Percentiles rank a stretch among this genome's conserved stretches.
These are phyloP conservation scores for Candida wancherniae DNA, from an alignment of 805 yeast species.

Conservation along the genomic window DNA sequence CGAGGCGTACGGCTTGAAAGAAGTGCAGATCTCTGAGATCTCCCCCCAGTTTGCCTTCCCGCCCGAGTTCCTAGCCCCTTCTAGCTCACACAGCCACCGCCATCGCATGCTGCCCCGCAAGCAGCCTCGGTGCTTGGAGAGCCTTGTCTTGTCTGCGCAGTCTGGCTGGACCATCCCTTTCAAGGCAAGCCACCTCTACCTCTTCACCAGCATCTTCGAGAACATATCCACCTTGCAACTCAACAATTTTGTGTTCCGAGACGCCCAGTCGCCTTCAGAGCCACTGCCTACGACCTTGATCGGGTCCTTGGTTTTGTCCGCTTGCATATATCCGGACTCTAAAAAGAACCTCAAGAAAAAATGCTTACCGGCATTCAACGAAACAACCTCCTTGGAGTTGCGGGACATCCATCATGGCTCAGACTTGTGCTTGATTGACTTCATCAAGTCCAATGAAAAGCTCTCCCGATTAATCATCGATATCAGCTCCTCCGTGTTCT, in stretches of 20 bases:
- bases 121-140: constrained; percentile 23
- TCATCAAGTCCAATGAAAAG: constrained; percentile 32
- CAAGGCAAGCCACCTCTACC: constrained; percentile 38
- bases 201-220: constrained; percentile 39
- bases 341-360: constrained; percentile 12
- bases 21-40: constrained; percentile 39
- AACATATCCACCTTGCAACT: constrained; percentile 39
- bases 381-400: constrained; percentile 35
- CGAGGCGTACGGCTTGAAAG: constrained; percentile 43
- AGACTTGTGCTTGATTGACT: constrained; percentile 49
- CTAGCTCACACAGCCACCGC: constrained; percentile 7
- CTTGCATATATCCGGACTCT: constrained; percentile 14
- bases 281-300: constrained; percentile 4
- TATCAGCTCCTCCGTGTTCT: constrained; percentile 44
- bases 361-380: constrained; percentile 34
- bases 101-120: constrained; percentile 15
- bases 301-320: constrained; percentile 11
- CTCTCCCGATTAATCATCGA: constrained; percentile 42
- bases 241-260: constrained; percentile 46
- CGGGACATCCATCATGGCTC: constrained; percentile 35
- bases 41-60: constrained; percentile 46
- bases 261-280: constrained; percentile 20
- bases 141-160: constrained; percentile 39
- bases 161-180: constrained; percentile 52
- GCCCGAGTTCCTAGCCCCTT: constrained; percentile 13